phyloP scores from a whole-genome alignment of 1,284 basidiomycete species.

The Cerioporus squamosus region DNA sequence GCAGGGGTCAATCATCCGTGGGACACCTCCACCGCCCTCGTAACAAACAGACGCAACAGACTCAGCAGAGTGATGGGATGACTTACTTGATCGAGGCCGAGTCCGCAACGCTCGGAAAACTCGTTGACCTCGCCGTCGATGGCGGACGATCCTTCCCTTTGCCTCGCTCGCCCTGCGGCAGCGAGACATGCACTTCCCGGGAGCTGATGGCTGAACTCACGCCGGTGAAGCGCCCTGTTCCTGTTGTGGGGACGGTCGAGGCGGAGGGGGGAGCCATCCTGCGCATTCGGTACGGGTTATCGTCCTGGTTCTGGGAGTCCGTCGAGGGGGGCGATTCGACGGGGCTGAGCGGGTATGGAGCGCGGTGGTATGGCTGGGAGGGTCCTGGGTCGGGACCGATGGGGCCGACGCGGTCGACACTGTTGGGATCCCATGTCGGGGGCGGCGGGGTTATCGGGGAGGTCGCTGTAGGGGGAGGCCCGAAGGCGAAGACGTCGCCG shows the following conservation, averaged over 20 bases:
- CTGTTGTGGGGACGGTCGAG: slow-evolving; percentile 21
- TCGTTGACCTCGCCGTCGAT: slow-evolving; percentile 37
- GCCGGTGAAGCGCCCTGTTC: slow-evolving; percentile 30
- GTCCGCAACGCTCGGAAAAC: slow-evolving; percentile 31
- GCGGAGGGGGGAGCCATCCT: slow-evolving; percentile 38
- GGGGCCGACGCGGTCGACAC: slow-evolving; percentile 37
- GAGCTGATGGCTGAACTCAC: slow-evolving; percentile 41
- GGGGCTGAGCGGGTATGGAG: slow-evolving; percentile 38
- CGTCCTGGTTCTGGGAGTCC: slow-evolving; percentile 40
- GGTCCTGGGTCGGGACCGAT: slow-evolving; percentile 40
- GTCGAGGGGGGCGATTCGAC: slow-evolving; percentile 57
- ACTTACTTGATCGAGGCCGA: slow-evolving; percentile 61
- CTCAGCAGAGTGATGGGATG: neutral
- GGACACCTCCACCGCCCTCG: neutral
- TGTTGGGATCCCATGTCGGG: slow-evolving; percentile 17
- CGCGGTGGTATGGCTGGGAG: slow-evolving; percentile 38
- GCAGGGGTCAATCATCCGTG: too few relatives aligned
- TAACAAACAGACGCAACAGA: too few relatives aligned
- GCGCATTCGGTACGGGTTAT: slow-evolving; percentile 55
- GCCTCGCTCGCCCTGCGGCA: slow-evolving; percentile 35
- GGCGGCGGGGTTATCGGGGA: slow-evolving; percentile 33
- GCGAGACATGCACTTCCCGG: slow-evolving; percentile 49
- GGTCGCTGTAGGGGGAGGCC: slow-evolving; percentile 73
- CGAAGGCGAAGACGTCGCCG: slow-evolving; percentile 83
- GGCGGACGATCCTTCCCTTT: slow-evolving; percentile 36